Evolutionary conservation across 2,329 filamentous ascomycete species (phyloP), one percentile per base, ranked within the genome.

Genomic region (Verticillium nubilum): DNA sequence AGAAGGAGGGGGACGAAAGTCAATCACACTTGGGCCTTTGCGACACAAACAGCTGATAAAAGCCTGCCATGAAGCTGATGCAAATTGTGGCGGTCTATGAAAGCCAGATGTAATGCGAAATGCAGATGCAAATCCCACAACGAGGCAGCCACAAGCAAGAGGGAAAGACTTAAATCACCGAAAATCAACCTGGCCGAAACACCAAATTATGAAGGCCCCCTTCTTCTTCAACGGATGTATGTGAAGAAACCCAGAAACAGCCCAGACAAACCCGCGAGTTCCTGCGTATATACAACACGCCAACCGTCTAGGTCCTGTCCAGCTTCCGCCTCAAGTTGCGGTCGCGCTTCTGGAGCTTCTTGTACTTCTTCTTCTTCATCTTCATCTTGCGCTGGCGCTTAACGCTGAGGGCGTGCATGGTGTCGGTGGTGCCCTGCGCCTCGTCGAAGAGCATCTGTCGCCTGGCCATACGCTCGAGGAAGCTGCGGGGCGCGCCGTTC

Each of bases 311-410:
- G 19, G 42, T 50, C 70, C 87, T 84, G 69, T 90, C 91, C 69
- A 95, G 80, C 80, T 93, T 96, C 72, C 92, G 87, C 72, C 94
- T 88, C 80, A 92, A 76, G 73, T 91, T 94, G 74, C 94, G 86
- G 70, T 94, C 97, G 76, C 87, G 85, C 82, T 89, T 91, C 90
- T 97, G 92, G 67, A 98, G 81, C 86, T 99, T 99, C 92, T 97
- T 98, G 78, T 97, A 97, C 87, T 99, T 99, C 85, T 98, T 94
- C 86, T 98, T 99, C 90, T 99, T 99, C 93, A 99, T 99, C 86
- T 92, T 97, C 71, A 97, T 79, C 80, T 95, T 96, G 72, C 92
- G 83, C 77, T 96, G 92, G 74, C 95, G 85, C 82, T 89, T 92
- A 67, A 97, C 94, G 71, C 91, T 96, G 72, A 99, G 92, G 64